Base-by-base conservation (phyloP, 2,329 filamentous ascomycete genomes). In the Polytolypa hystricis region DNA sequence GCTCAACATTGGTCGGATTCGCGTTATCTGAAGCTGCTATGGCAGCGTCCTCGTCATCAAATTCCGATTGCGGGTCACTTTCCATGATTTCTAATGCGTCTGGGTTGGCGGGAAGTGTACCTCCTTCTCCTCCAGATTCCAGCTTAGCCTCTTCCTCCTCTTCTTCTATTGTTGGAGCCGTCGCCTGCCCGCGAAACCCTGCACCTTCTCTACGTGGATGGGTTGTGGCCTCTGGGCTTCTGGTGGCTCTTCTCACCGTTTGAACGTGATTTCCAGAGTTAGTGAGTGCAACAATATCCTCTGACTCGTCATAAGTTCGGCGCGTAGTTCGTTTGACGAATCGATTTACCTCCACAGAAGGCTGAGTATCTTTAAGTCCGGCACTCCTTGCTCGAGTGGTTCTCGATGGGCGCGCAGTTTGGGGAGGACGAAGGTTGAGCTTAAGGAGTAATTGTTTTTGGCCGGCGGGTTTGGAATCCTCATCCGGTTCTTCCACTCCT, bases 231-330 rank as follows among this genome's bases (percentile, higher is more conserved):
- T 46, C 66, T 3, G 72, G 67, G 38, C 66, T 76, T 27, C 58
- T 60, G 2, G 73, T 74, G 17, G 67, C 70, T 44, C 65, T 60
- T 41, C 72, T 64, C 7, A 75, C 60, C 4, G 73, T 62, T 37
- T 71, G 56, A 40, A 67, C 64, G 51, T 78, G 73, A 40, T 63
- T 69, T 12, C 74, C 74, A 5, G 73, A 77, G 43, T 73, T 69
- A 3, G 73, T 71, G 30, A 79, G 57, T 11, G 69, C 71, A 30
- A 75, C 58, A 10, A 78, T 65, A 21, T 71, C 66, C 23, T 71
- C 67, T 17, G 71, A 66, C 3, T 69, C 61, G 44, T 74, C 71
- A 42, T 74, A 71, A 16, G 69, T 74, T 12, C 74, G 64, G 30
- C 76, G 73, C 50, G 71, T 76, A 44, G 68, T 76, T 42, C 73